Evolutionary conservation across 768 basidiomycete genomes (phyloP), one percentile per base, ranked within the genome.

Genomic region (Termitomyces sp.): DNA sequence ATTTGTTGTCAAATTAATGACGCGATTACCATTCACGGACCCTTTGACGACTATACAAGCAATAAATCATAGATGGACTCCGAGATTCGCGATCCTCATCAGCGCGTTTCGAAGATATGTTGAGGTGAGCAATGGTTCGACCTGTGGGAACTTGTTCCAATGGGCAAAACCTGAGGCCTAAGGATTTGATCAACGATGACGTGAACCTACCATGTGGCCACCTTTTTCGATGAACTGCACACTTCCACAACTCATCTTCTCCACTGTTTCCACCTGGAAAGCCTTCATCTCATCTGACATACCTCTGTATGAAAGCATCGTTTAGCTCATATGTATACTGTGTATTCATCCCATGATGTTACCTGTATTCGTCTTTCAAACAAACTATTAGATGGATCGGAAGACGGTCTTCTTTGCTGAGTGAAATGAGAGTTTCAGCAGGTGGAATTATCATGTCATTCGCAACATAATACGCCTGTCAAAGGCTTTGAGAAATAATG

Each of bases 301-400:
- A 22, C 53, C 53, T 25, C 53, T 54, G 16, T 3, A 20, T 36
- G n/a, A 25, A 16, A 32, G 1, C 3, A n/a, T 23, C 3, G 13
- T 27, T n/a, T n/a, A 23, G 40, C 1, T 18, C 5, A 0, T 12
- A n/a, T n/a, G n/a, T n/a, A 6, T 31, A 12, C 18, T 9, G 23
- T 2, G 3, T n/a, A 3, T 10, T 13, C 20, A 25, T 18, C 6
- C 11, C 2, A 10, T 10, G 16, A 40, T 9, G 12, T 46, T 13
- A 54, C 53, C 31, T 54, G 45, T 54, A 54, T 47, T 54, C 45
- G 7, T 54, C 53, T 39, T 54, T 54, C 31, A 54, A 40, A 29
- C 53, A 54, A 18, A 54, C 45, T 27, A 54, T 54, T 7, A 54
- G 29, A 47, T 54, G 53, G 3, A 54, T 45, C 2, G 53, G 53